These are phyloP conservation scores for Albatrellus sp. DNA, from an alignment of 1,284 basidiomycete genomes.

Conservation along the genomic window DNA sequence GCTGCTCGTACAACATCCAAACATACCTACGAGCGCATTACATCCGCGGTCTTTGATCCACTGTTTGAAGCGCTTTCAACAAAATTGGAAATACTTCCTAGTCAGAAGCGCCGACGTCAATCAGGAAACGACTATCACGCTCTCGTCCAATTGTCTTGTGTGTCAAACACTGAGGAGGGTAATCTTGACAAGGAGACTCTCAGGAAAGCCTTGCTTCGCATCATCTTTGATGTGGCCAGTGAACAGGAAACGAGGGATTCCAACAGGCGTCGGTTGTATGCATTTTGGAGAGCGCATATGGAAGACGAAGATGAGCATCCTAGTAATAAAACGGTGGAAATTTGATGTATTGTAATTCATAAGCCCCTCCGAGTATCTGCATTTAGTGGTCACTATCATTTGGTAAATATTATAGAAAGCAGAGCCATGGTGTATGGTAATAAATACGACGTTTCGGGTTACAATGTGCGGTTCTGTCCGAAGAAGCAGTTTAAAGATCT, in stretches of 20 bases:
- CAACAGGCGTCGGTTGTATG: slow-evolving; percentile 76
- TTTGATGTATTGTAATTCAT: slow-evolving; percentile 2
- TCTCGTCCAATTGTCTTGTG: slow-evolving; percentile 38
- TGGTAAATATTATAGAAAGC: neutral
- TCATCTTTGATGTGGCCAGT: slow-evolving; percentile 69
- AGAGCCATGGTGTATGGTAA: neutral
- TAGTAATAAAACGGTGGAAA: slow-evolving; percentile 4
- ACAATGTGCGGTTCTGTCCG: neutral
- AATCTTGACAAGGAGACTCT: slow-evolving; percentile 26
- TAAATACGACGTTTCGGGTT: neutral
- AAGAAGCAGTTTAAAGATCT: slow-evolving; percentile 40
- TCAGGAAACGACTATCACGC: slow-evolving; percentile 23
- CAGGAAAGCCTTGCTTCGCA: slow-evolving; percentile 46
- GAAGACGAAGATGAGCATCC: slow-evolving; percentile 18
- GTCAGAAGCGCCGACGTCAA: slow-evolving; percentile 28
- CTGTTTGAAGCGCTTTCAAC: slow-evolving; percentile 37
- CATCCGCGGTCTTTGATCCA: slow-evolving; percentile 53
- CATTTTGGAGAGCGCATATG: slow-evolving; percentile 54
- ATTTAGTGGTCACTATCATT: neutral
- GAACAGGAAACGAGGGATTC: slow-evolving; percentile 61
- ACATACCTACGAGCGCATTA: slow-evolving; percentile 57
- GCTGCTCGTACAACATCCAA: slow-evolving; percentile 53
- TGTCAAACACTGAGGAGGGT: slow-evolving; percentile 27
- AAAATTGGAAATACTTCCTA: slow-evolving; percentile 21
- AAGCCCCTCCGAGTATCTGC: neutral